Conservation (phyloP, 2,329 filamentous ascomycete species). For the Diaporthe citrichinensis region DNA sequence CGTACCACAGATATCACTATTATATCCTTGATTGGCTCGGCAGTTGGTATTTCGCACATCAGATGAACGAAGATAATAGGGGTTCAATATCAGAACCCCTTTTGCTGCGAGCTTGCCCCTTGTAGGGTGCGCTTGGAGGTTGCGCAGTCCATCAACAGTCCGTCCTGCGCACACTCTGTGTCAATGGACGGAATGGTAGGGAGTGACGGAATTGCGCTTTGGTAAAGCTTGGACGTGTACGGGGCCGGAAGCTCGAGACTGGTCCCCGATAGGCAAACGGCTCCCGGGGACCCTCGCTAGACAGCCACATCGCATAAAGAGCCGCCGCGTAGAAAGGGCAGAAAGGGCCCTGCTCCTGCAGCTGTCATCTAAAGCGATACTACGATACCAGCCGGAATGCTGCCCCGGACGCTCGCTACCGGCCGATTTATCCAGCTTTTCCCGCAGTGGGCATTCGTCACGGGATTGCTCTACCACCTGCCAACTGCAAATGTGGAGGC, state of each 20-base stretch:
- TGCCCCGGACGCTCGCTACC: not conserved
- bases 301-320: not conserved
- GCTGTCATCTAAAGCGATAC: slow-evolving; percentile 12
- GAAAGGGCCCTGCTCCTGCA: not conserved
- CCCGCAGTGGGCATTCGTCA: not conserved
- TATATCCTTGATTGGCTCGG: not conserved
- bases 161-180: not conserved
- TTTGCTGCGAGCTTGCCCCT: not conserved
- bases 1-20: not conserved
- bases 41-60: not conserved
- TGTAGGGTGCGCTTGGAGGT: not conserved
- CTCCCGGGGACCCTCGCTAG: slow-evolving; percentile 12
- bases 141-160: not conserved
- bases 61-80: not conserved
- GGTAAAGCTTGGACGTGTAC: not conserved
- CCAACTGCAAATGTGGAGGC: not conserved
- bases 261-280: not conserved
- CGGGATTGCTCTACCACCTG: not conserved
- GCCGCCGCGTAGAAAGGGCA: not conserved
- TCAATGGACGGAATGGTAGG: not conserved
- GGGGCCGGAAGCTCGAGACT: not conserved
- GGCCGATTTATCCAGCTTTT: not conserved
- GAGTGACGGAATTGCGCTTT: not conserved
- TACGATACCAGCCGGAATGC: not conserved
- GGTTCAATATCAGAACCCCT: not conserved